phyloP scores from a whole-genome alignment of 768 basidiomycete species.

The Amanita polypyramis region DNA sequence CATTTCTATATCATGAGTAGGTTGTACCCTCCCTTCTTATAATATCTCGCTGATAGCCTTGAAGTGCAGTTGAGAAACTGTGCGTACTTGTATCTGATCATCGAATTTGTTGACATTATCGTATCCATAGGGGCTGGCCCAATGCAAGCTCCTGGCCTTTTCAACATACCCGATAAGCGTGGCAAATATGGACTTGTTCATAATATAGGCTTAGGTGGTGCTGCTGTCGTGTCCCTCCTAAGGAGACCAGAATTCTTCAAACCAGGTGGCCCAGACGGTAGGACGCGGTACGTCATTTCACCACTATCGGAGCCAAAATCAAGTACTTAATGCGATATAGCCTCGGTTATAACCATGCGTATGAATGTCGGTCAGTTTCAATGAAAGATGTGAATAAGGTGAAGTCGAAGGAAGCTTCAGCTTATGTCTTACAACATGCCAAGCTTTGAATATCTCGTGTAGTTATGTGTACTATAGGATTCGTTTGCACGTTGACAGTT shows the following conservation, averaged over 20 bases:
- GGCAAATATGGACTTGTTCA: constrained; percentile 78
- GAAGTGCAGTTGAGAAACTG: constrained; percentile 70
- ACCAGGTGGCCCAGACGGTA: constrained; percentile 55
- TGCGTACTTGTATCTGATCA: constrained; percentile 16
- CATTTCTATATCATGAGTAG: constrained; percentile 77
- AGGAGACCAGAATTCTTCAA: constrained; percentile 71
- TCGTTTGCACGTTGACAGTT: no score
- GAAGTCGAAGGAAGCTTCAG: constrained; percentile 54
- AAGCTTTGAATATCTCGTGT: constrained; percentile 24
- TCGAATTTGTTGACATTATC: neutral
- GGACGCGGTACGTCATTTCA: constrained; percentile 31
- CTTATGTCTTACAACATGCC: constrained; percentile 35
- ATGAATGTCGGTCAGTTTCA: constrained; percentile 53
- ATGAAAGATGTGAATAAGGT: constrained; percentile 63
- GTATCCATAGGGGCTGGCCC: constrained; percentile 59
- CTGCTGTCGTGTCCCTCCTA: constrained; percentile 66
- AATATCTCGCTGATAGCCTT: neutral
- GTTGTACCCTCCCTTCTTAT: constrained; percentile 14
- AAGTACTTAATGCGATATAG: constrained; percentile 21
- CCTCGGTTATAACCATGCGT: constrained; percentile 74
- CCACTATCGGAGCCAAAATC: constrained; percentile 1
- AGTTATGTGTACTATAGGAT: neutral
- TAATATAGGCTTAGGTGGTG: constrained; percentile 76
- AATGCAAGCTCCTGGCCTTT: constrained; percentile 71
- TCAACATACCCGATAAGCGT: constrained; percentile 47